Conservation (phyloP, 176 grass and related monocot species). For the Triticum dicoccoides region DNA sequence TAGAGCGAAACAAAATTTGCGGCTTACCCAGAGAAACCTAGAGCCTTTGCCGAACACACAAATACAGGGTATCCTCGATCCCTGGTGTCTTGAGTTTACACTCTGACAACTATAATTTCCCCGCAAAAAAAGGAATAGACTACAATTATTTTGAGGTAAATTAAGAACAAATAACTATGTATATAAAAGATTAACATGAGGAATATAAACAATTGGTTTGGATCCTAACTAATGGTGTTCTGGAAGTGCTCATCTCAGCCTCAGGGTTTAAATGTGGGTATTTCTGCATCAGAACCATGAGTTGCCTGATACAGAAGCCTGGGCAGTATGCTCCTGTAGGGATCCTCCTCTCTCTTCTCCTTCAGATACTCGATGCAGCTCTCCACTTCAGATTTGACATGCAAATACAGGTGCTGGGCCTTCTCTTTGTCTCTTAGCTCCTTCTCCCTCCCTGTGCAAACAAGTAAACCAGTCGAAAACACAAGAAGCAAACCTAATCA, state of each 20-base stretch:
- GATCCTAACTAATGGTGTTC: constrained; percentile 28
- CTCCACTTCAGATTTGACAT: constrained; percentile 81
- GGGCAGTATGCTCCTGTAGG: constrained; percentile 74
- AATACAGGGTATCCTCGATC: too few species aligned
- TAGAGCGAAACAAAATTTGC: too few species aligned
- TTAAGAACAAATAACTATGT: background rate
- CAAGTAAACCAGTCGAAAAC: background rate
- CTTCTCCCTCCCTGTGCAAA: constrained; percentile 59
- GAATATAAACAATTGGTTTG: constrained; percentile 22
- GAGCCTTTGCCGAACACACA: too few species aligned
- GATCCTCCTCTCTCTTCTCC: constrained; percentile 83
- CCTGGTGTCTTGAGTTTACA: too few species aligned
- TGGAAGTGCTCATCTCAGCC: constrained; percentile 33
- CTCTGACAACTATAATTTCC: too few species aligned
- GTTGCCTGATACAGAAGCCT: constrained; percentile 68
- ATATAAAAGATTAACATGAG: background rate
- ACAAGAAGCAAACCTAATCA: background rate
- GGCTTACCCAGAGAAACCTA: too few species aligned
- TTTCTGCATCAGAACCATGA: constrained; percentile 53
- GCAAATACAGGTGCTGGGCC: constrained; percentile 69
- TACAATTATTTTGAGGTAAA: background rate
- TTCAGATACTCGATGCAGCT: constrained; percentile 62
- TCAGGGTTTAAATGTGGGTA: constrained; percentile 90
- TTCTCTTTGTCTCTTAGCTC: constrained; percentile 58
- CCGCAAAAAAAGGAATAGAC: background rate